Evolutionary conservation across 805 yeast genomes (phyloP).

Genomic region (Kuraishia floccosa): DNA sequence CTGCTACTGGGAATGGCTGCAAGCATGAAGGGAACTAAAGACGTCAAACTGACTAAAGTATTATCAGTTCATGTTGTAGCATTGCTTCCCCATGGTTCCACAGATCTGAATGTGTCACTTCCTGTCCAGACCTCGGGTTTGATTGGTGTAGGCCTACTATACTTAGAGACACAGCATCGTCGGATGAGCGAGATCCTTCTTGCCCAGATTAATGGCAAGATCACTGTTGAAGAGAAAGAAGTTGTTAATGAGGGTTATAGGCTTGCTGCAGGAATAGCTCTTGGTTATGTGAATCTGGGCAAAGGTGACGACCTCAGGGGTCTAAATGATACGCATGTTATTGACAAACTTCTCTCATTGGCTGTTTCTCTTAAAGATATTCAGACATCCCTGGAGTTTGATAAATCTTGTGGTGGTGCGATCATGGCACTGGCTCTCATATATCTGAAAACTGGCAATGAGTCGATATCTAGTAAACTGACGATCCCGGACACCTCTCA

Average conservation of each 20-base stretch:
- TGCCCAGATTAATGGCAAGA: conserved; percentile 51
- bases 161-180: conserved; percentile 67
- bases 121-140: conserved; percentile 88
- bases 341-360: conserved; percentile 44
- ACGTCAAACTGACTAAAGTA: conserved; percentile 79
- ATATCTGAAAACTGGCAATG: conserved; percentile 56
- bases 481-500: conserved; percentile 48
- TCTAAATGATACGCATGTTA: conserved; percentile 50
- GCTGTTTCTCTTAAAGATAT: conserved; percentile 52
- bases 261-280: conserved; percentile 77
- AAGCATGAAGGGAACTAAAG: conserved; percentile 72
- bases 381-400: conserved; percentile 45
- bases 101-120: conserved; percentile 72
- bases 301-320: conserved; percentile 46
- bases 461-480: conserved; percentile 47
- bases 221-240: conserved; percentile 41
- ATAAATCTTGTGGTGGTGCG: conserved; percentile 65
- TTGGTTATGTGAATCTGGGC: conserved; percentile 79
- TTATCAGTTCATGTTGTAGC: conserved; percentile 91
- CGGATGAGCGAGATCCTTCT: conserved; percentile 75
- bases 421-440: conserved; percentile 65
- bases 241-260: conserved; percentile 71
- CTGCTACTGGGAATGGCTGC: conserved; percentile 89
- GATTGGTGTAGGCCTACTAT: conserved; percentile 80
- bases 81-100: conserved; percentile 80